Conservation (phyloP, 139 green algal species). For the Closterium sp. region DNA sequence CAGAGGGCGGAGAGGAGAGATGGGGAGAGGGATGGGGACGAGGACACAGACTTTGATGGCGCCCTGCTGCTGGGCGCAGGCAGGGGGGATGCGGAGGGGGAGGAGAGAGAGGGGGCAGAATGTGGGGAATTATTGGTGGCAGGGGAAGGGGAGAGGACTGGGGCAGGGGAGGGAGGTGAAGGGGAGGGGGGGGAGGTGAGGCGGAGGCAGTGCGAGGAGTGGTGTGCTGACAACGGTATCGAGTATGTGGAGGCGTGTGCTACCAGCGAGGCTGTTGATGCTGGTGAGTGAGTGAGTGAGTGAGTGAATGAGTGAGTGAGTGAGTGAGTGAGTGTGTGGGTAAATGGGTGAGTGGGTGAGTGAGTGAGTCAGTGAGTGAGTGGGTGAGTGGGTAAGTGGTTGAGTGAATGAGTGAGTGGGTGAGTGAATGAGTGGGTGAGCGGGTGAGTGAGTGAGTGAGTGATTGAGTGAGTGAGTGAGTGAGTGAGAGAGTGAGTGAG, state of each 20-base stretch:
- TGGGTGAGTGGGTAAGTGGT: conserved; percentile 35
- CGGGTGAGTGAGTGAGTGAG: no score
- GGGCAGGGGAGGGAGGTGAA: background rate
- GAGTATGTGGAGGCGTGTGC: conserved; percentile 45
- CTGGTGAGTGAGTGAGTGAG: conserved; percentile 2
- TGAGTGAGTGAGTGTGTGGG: conserved; percentile 30
- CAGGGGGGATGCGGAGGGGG: background rate
- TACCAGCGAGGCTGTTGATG: conserved; percentile 11
- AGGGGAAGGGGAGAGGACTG: background rate
- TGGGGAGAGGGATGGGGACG: background rate
- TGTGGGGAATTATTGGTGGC: background rate
- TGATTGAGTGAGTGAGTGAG: conserved; percentile 1
- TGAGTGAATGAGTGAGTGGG: conserved; percentile 17
- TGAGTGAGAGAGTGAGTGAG: no score
- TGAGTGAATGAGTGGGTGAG: no score
- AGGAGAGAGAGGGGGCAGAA: background rate
- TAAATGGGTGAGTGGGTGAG: conserved; percentile 26
- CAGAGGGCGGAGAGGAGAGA: no score
- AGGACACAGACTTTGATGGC: conserved; percentile 17
- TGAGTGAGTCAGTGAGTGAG: conserved; percentile 33
- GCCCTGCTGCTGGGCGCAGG: conserved; percentile 6
- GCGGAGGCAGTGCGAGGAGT: conserved; percentile 9
- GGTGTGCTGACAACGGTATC: conserved; percentile 36
- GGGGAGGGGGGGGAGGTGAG: conserved; percentile 8
- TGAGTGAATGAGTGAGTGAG: conserved; percentile 6